Percentiles rank a stretch among this genome's conserved stretches.
Evolutionary conservation across 2,329 filamentous ascomycete genomes (phyloP).

Genomic region (Mollisia scopiformis): DNA sequence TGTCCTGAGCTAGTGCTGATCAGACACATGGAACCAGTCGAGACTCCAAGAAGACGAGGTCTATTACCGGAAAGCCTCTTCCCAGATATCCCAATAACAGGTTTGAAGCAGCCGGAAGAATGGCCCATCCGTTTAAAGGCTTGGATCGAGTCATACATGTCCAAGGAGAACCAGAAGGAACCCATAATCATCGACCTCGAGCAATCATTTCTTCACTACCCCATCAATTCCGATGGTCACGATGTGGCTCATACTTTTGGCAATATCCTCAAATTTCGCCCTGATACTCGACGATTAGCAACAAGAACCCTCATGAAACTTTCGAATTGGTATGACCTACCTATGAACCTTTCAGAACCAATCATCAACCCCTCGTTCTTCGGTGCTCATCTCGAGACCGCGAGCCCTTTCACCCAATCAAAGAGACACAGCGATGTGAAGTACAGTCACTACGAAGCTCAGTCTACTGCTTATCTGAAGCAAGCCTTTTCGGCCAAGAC

Average conservation of each 20-base stretch:
- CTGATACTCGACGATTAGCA: conserved; percentile 33
- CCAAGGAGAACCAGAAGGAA: conserved; percentile 18
- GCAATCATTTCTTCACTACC: conserved; percentile 43
- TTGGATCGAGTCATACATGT: conserved; percentile 29
- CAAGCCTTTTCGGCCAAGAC: conserved; percentile 36
- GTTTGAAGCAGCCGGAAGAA: conserved; percentile 28
- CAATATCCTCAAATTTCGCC: conserved; percentile 40
- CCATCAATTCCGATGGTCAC: conserved; percentile 39
- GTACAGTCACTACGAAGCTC: conserved; percentile 37
- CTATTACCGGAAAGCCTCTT: conserved; percentile 32
- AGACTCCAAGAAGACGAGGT: conserved; percentile 18
- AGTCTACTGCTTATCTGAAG: conserved; percentile 42
- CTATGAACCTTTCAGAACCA: conserved; percentile 31
- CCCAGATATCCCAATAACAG: conserved; percentile 23
- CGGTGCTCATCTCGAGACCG: conserved; percentile 43
- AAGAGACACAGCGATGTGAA: conserved; percentile 34
- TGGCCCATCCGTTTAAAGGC: conserved; percentile 27
- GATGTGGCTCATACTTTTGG: conserved; percentile 42
- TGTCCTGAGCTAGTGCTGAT: conserved; percentile 33
- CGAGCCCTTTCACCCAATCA: conserved; percentile 34
- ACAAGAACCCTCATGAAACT: conserved; percentile 38
- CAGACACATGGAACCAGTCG: conserved; percentile 24
- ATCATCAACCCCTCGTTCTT: conserved; percentile 39
- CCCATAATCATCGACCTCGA: conserved; percentile 33
- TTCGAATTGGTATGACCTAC: conserved; percentile 30